Evolutionary conservation across 352 stramenopile species (phyloP), one percentile per base, ranked within the genome.

Genomic region (Thraustotheca clavata): DNA sequence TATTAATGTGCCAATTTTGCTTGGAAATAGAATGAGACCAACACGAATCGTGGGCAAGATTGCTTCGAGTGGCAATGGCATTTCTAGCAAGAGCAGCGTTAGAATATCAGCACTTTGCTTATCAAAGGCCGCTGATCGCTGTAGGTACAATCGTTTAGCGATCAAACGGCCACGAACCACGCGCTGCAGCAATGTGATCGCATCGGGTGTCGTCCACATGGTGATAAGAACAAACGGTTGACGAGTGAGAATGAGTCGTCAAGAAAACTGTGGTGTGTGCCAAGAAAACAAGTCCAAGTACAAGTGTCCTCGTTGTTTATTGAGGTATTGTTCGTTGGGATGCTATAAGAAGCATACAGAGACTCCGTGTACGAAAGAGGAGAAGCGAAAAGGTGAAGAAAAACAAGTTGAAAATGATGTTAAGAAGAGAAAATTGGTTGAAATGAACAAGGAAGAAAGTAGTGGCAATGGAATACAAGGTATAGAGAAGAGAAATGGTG

Each of bases 281-380:
- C 52, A 67, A 49, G 60, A 68, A 27, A 47, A 55, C 11, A 73
- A 80, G 71, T 69, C 80, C 77, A 91, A 90, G 74, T 93, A 93
- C 80, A 93, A 91, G 66, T 93, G 84, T 46, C 84, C 84, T 6
- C 72, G 67, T 9, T 93, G 84, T 54, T 74, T 82, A 49, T 59
- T 72, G 36, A 76, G 76, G 24, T 93, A 93, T 71, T 93, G 84
- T 67, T 90, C 79, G 46, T 67, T 81, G 0, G 71, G 73, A 4
- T 93, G 84, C 69, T 93, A 78, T 79, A 93, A 90, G 73, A 73
- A 60, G 35, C 84, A 93, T 71, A 91, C 90, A 55, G 77, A 90
- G 55, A 73, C 72, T 46, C 74, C 76, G 20, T 93, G 84, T 43
- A 22, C 52, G 32, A 4, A 31, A 34, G 14, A 34, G 20, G 32